Percentiles rank a stretch among this genome's conserved stretches.
These are phyloP conservation scores for Aspergillus arachidicola DNA, from an alignment of 2,329 filamentous ascomycete species.

Conservation along the genomic window DNA sequence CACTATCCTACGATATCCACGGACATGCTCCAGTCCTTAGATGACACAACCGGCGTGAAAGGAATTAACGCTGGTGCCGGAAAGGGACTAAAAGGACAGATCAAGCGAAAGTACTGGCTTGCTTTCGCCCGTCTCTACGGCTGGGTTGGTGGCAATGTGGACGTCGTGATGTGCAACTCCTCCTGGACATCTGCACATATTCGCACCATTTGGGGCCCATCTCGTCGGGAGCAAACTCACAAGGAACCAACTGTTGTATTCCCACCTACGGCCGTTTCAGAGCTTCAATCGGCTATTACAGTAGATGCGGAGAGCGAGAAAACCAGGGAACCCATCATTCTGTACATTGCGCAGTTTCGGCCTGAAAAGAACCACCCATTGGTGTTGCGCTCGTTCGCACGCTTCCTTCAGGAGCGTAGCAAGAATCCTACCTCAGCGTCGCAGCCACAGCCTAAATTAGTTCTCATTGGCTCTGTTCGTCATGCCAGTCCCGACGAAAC, in stretches of 20 bases:
- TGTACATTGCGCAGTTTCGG: conserved; percentile 97
- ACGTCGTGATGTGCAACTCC: conserved; percentile 97
- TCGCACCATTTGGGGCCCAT: conserved; percentile 72
- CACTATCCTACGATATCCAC: conserved; percentile 98
- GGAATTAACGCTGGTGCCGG: conserved; percentile 85
- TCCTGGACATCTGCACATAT: conserved; percentile 91
- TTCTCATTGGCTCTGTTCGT: conserved; percentile 90
- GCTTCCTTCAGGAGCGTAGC: conserved; percentile 64
- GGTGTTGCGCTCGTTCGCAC: conserved; percentile 80
- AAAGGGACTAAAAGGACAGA: conserved; percentile 66
- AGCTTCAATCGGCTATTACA: conserved; percentile 74
- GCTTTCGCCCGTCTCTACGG: conserved; percentile 82
- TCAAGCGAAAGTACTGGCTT: conserved; percentile 84
- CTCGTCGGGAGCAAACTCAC: conserved; percentile 46
- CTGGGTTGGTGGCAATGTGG: conserved; percentile 77
- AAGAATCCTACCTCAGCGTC: conserved; percentile 52
- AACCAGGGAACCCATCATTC: conserved; percentile 68
- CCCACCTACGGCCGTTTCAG: conserved; percentile 86
- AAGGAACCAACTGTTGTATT: conserved; percentile 70
- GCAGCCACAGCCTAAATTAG: conserved; percentile 61
- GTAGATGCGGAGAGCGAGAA: conserved; percentile 71
- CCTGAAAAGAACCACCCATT: conserved; percentile 95
- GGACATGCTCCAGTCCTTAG: conserved; percentile 88
- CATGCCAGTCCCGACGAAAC: conserved; percentile 59
- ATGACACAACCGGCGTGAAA: conserved; percentile 64